Evolutionary conservation across 805 yeast genomes (phyloP).

Genomic region (Kuraishia ogatae): DNA sequence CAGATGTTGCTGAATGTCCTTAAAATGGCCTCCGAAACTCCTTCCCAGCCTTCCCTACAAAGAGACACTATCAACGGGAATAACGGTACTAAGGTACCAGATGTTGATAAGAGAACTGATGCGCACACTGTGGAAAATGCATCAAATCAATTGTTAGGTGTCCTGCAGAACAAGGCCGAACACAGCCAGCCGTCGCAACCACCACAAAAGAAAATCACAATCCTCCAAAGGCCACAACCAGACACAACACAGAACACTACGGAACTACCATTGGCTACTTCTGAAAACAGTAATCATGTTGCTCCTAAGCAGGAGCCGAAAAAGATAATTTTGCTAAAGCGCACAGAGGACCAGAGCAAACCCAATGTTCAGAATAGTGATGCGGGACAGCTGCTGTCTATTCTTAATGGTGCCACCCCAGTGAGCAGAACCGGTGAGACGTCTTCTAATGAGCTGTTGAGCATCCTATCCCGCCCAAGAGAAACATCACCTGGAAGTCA

Average conservation of each 20-base stretch:
- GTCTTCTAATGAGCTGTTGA: not conserved
- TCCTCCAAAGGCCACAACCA: slow-evolving; percentile 7
- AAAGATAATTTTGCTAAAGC: slow-evolving; percentile 3
- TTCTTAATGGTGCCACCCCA: not conserved
- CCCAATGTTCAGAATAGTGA: not conserved
- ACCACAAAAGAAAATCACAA: slow-evolving; percentile 5
- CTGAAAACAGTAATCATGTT: not conserved
- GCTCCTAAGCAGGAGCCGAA: not conserved
- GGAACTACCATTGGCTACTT: not conserved
- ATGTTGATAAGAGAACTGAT: not conserved
- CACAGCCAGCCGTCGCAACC: not conserved
- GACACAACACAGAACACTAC: not conserved
- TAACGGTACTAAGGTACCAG: not conserved
- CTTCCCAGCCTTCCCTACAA: not conserved
- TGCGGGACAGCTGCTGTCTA: not conserved
- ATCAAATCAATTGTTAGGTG: not conserved
- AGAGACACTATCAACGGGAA: too few relatives aligned
- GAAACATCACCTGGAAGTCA: not conserved
- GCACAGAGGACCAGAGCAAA: not conserved
- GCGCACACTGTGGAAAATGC: too few relatives aligned
- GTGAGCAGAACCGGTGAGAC: not conserved
- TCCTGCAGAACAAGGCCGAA: not conserved
- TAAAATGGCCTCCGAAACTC: slow-evolving; percentile 4
- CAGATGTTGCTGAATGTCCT: slow-evolving; percentile 4
- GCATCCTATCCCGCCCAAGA: not conserved